Evolutionary conservation across 345 rosid species (phyloP), one percentile per base, ranked within the genome.

Genomic region (Lepidium didymum): DNA sequence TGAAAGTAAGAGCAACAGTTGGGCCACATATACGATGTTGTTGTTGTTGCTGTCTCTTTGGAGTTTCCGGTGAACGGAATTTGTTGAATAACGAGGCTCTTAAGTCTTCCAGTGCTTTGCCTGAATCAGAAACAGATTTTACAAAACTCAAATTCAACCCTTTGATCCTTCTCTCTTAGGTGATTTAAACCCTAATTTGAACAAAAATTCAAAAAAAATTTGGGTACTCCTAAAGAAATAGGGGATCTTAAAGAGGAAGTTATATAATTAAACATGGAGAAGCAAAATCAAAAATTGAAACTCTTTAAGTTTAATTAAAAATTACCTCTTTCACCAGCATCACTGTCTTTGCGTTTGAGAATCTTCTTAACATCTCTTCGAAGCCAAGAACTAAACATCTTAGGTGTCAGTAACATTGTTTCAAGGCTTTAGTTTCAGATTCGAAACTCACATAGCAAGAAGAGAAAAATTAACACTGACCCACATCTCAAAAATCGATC

Each of bases 311-410:
- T 12, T 23, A 14, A 9, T 7, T 13, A 4, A 1, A 13, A 27
- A 0, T 14, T 56, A 88, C 92, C 95, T 81, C 58, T 69, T 82
- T 86, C 84, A 25, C 96, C 97, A 65, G 90, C 97, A 79, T 91
- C 96, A 74, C 96, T 88, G 68, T 85, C 97, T 80, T 91, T 91
- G 67, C 96, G 91, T 81, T 91, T 86, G 61, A 88, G 86, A 47
- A 91, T 83, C 87, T 86, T 91, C 82, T 83, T 84, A 37, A 69
- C 96, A 81, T 88, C 89, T 74, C 83, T 85, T 12, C 81, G 68
- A 3, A 81, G 65, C 74, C 80, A 56, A 8, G 80, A 72, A 69
- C 49, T 68, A 72, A 81, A 34, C 74, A 81, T 78, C 52, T 75
- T 77, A 21, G 79, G 75, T 29, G 79, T 72, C 10, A 67, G 21